Conservation (phyloP, 1,284 basidiomycete genomes). For the Puccinia horiana region DNA sequence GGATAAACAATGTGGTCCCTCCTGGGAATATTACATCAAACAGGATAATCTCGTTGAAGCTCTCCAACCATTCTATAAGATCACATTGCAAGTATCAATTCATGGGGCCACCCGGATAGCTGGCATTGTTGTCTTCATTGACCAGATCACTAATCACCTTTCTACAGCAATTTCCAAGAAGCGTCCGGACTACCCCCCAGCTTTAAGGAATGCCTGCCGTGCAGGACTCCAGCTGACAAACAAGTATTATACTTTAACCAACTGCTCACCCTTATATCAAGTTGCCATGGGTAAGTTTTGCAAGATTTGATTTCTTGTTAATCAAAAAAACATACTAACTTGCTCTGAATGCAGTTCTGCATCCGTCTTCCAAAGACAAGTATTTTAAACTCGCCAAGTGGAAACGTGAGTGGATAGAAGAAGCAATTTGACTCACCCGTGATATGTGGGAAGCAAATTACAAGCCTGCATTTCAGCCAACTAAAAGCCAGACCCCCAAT, state of each 20-base stretch:
- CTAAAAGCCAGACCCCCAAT: too few species aligned
- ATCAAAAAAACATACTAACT: not conserved
- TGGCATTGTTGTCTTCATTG: not conserved
- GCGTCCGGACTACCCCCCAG: not conserved
- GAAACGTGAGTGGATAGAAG: not conserved
- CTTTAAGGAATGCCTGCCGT: constrained; percentile 2
- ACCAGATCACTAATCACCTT: too few species aligned
- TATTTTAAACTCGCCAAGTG: not conserved
- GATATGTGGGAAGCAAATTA: not conserved
- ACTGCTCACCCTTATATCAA: not conserved
- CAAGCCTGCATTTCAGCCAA: too few species aligned
- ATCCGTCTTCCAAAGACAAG: not conserved
- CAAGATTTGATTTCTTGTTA: not conserved
- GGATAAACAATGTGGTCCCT: not conserved
- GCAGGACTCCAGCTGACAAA: not conserved
- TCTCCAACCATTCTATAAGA: not conserved
- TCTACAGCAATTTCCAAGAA: not conserved
- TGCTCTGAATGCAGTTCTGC: not conserved
- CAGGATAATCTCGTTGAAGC: not conserved
- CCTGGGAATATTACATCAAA: not conserved
- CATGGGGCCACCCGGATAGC: not conserved
- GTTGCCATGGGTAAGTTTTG: not conserved
- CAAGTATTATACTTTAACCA: not conserved
- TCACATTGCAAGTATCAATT: not conserved
- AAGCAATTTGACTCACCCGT: not conserved